A percentile compares a stretch with the other conserved stretches of the same genome.
Conservation (phyloP, 331 rosid genomes). For the Dryas integrifolia region DNA sequence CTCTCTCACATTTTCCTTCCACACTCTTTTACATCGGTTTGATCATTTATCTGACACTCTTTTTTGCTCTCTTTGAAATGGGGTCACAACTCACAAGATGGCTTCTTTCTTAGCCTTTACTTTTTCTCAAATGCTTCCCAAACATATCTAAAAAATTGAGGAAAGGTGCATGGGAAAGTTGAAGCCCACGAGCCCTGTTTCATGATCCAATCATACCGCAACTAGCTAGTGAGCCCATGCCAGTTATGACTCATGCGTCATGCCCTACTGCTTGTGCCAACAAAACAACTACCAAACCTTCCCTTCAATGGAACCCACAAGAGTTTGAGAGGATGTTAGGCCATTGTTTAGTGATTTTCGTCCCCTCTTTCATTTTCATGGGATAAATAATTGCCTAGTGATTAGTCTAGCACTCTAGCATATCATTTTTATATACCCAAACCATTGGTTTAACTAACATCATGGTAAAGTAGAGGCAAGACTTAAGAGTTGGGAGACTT, state of each 20-base stretch:
- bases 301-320: constrained; percentile 12
- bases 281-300: constrained; percentile 14
- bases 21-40: constrained; percentile 31
- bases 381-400: constrained; percentile 18
- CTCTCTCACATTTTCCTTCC: not conserved
- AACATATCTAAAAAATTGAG: constrained; percentile 19
- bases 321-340: not conserved
- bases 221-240: constrained; percentile 51
- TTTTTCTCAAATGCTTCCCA: constrained; percentile 16
- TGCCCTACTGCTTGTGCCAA: constrained; percentile 23
- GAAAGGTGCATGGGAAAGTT: constrained; percentile 34
- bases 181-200: constrained; percentile 76
- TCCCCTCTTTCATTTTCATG: not conserved
- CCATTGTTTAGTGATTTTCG: constrained; percentile 6
- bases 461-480: not conserved
- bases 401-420: not conserved
- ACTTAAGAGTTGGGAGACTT: not conserved
- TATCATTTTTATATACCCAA: not conserved
- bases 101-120: constrained; percentile 24
- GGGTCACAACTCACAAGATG: constrained; percentile 39
- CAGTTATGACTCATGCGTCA: constrained; percentile 7
- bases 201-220: constrained; percentile 62
- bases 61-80: constrained; percentile 46
- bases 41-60: constrained; percentile 28
- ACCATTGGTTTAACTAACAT: constrained; percentile 2